Evolutionary conservation across 75 land plant genomes (phyloP), one percentile per base, ranked within the genome.

Genomic region (Picea sitchensis): DNA sequence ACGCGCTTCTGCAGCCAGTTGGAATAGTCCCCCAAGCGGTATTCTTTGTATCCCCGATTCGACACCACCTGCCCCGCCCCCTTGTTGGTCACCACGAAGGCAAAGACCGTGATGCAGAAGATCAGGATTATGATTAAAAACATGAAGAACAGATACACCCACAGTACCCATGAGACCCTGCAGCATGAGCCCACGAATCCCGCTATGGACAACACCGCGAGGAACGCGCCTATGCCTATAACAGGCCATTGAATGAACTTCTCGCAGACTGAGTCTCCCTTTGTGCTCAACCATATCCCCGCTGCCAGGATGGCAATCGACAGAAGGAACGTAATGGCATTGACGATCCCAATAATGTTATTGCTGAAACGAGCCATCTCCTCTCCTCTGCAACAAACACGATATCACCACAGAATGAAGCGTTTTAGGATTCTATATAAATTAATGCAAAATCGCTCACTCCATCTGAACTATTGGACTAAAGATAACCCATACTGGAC

Each of bases 271-370:
- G 26, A 26, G 26, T 26, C 26, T 26, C 26, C 26, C 26, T 26
- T 26, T 26, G 26, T 26, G 26, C 26, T 26, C 26, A 26, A 26
- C 26, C 26, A 26, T 26, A 26, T 26, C 26, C 26, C 26, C 26
- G 0, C 26, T 26, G 26, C 26, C 26, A 26, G 26, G 26, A 26
- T 26, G 26, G 26, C 26, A 26, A 26, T 26, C n/a, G 90, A 87
- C 4, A 74, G 2, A 2, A 91, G 83, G 81, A 87, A 60, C 14
- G 94, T 44, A 68, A 38, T 1, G 41, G 2, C 41, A 38, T 38
- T 83, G 0, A 91, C 67, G 34, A 87, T 83, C 77, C 86, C 87
- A 54, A 79, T 78, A 54, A 88, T 85, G 34, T 81, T 80, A 61
- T 81, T 88, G 59, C 80, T 88, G 2, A 82, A 58, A 41, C 82